Conservation (phyloP, 2,329 filamentous ascomycete genomes). For the Stagonosporopsis cucurbitacearum region DNA sequence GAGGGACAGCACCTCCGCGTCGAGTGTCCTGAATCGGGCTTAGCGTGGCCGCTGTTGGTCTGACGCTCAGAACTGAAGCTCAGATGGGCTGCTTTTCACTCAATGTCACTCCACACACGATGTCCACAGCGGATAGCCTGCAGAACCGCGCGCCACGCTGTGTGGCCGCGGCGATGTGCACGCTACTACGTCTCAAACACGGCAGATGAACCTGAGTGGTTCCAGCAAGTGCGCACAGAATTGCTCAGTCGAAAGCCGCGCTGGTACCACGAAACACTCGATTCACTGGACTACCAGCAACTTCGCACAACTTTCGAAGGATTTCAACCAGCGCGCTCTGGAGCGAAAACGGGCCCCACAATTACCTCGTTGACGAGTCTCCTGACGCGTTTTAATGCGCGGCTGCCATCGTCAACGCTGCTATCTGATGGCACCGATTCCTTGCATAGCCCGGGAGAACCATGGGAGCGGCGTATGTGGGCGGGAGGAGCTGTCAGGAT, state of each 20-base stretch:
- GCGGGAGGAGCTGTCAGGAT: constrained; percentile 77
- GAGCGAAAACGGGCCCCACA: neutral
- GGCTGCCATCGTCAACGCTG: constrained; percentile 66
- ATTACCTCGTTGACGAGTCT: constrained; percentile 67
- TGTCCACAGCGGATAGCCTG: constrained; percentile 22
- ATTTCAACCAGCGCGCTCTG: neutral
- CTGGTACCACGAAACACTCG: constrained; percentile 62
- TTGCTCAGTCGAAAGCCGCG: constrained; percentile 59
- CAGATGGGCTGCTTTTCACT: neutral
- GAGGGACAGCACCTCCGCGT: constrained; percentile 6
- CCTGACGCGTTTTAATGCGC: constrained; percentile 84
- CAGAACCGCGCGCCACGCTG: constrained; percentile 16
- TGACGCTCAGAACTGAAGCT: neutral
- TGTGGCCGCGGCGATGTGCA: constrained; percentile 22
- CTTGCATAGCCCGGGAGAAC: constrained; percentile 74
- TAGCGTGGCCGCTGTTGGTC: constrained; percentile 6
- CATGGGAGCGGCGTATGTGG: constrained; percentile 84
- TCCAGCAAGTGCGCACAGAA: constrained; percentile 34
- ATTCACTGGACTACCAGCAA: constrained; percentile 63
- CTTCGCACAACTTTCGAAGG: constrained; percentile 58
- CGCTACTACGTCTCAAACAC: constrained; percentile 26
- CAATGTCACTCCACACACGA: constrained; percentile 30
- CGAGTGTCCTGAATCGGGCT: constrained; percentile 15
- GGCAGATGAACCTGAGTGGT: constrained; percentile 29
- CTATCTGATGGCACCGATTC: constrained; percentile 85